Conservation (phyloP, 257 asterid species). For the Ophiorrhiza pumila region DNA sequence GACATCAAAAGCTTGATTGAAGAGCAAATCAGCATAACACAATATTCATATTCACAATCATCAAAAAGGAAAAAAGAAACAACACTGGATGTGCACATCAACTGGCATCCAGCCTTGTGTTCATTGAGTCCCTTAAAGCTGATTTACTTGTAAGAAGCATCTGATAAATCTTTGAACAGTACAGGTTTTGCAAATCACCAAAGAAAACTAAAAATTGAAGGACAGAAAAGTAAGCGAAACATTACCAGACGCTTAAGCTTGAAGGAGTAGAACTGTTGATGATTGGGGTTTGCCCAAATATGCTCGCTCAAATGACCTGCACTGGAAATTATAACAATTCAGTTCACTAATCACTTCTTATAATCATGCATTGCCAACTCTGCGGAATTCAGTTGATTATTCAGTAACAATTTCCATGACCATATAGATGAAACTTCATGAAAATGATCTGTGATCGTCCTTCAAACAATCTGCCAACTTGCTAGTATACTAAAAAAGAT, state of each 20-base stretch:
- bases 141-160: neutral
- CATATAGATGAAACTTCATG: neutral
- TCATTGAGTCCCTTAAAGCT: neutral
- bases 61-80: neutral
- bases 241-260: slow-evolving; percentile 73
- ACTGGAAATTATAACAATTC: slow-evolving; percentile 45
- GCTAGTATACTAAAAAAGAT: neutral
- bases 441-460: neutral
- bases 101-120: neutral
- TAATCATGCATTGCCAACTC: neutral
- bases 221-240: slow-evolving; percentile 1
- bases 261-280: slow-evolving; percentile 64
- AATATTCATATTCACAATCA: too few relatives aligned
- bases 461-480: neutral
- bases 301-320: slow-evolving; percentile 81
- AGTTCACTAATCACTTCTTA: slow-evolving; percentile 11
- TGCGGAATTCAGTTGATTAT: neutral
- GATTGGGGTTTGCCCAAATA: slow-evolving; percentile 51
- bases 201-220: neutral
- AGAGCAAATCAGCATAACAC: neutral
- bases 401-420: neutral
- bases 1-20: neutral
- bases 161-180: neutral
- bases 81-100: neutral
- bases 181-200: neutral